Percentiles rank a stretch among this genome's conserved stretches.
Conservation (phyloP, 2,329 filamentous ascomycete species). For the Pochonia chlamydosporia region DNA sequence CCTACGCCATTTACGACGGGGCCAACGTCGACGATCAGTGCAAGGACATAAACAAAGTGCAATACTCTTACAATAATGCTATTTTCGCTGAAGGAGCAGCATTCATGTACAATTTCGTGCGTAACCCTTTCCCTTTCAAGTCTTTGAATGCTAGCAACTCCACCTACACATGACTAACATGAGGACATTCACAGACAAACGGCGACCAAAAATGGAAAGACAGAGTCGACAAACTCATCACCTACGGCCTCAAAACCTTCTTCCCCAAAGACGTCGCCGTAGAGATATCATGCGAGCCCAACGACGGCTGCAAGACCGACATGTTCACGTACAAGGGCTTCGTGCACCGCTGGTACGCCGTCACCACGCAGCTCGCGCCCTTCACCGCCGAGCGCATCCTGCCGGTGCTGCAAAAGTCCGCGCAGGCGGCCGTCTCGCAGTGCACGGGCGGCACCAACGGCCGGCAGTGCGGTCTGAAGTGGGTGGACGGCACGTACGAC, state of each 20-base stretch:
- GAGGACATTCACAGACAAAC: conserved; percentile 34
- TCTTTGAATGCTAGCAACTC: background rate
- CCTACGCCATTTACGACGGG: conserved; percentile 60
- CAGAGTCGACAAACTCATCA: conserved; percentile 49
- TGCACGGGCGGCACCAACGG: conserved; percentile 45
- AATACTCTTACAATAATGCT: conserved; percentile 63
- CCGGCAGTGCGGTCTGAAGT: conserved; percentile 47
- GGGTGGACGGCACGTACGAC: conserved; percentile 44
- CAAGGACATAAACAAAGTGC: conserved; percentile 51
- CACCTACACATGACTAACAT: background rate
- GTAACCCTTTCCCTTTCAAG: conserved; percentile 15
- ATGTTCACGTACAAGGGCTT: conserved; percentile 59
- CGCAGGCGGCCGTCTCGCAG: conserved; percentile 44
- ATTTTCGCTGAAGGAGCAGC: conserved; percentile 57
- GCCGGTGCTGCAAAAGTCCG: conserved; percentile 44
- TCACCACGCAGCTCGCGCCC: conserved; percentile 47
- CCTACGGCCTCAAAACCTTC: conserved; percentile 42
- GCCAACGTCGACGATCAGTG: conserved; percentile 53
- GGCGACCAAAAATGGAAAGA: conserved; percentile 49
- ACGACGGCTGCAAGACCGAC: conserved; percentile 48
- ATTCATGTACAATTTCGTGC: conserved; percentile 60
- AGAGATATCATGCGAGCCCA: conserved; percentile 59
- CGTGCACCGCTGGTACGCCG: conserved; percentile 49
- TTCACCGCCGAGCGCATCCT: conserved; percentile 42
- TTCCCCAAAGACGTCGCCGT: conserved; percentile 54